Percentiles rank a stretch among this genome's conserved stretches.
These are phyloP conservation scores for Herpetomonas tarakana DNA, from an alignment of 208 protist species.

Conservation along the genomic window DNA sequence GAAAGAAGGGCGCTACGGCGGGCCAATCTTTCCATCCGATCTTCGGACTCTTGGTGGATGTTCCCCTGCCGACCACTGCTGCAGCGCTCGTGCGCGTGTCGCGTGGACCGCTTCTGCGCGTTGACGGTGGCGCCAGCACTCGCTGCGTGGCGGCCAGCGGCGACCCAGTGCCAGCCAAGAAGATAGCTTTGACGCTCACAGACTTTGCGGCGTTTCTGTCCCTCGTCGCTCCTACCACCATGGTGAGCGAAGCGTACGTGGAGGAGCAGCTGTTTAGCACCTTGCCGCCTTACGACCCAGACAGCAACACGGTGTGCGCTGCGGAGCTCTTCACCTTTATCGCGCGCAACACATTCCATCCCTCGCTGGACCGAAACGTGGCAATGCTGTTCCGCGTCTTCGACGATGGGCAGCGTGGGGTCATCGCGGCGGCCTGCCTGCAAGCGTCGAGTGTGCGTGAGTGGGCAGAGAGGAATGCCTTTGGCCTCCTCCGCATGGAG, in stretches of 20 bases:
- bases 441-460: conserved; percentile 34
- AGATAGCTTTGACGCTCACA: conserved; percentile 1
- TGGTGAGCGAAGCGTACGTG: conserved; percentile 49
- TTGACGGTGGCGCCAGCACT: too few species aligned
- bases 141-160: neutral
- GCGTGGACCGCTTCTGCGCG: too few species aligned
- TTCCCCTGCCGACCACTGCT: neutral
- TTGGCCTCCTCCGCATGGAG: conserved; percentile 60
- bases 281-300: conserved; percentile 21
- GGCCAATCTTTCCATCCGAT: too few species aligned
- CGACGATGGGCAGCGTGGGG: conserved; percentile 33
- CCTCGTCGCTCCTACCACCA: conserved; percentile 13
- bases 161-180: neutral
- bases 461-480: conserved; percentile 65
- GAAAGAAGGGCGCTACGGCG: neutral
- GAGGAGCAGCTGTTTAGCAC: conserved; percentile 30
- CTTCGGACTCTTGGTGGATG: neutral
- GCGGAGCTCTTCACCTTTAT: conserved; percentile 52
- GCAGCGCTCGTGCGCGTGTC: too few species aligned
- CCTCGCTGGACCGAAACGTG: conserved; percentile 50
- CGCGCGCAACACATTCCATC: conserved; percentile 57
- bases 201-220: conserved; percentile 35
- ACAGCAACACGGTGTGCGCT: conserved; percentile 18
- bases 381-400: conserved; percentile 61
- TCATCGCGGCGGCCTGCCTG: conserved; percentile 49